Percentiles rank a stretch among this genome's conserved stretches.
Conservation (phyloP, 148 eudicot species). For the Rhododendron ovatum region DNA sequence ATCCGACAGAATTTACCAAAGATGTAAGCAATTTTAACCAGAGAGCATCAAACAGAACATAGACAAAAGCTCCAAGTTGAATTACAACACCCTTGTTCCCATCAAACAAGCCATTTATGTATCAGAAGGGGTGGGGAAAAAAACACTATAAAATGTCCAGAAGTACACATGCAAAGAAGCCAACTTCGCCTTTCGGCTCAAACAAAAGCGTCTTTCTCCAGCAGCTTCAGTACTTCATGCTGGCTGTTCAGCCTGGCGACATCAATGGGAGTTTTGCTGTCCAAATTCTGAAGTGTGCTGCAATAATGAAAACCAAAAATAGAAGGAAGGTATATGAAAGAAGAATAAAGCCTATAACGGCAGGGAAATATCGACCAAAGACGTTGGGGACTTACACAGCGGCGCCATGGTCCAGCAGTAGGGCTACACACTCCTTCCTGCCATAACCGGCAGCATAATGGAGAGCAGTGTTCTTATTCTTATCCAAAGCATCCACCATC, state of each 20-base stretch:
- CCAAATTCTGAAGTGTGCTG: slow-evolving; percentile 93
- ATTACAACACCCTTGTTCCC: slow-evolving; percentile 1
- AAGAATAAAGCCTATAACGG: background rate
- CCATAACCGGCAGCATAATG: slow-evolving; percentile 99
- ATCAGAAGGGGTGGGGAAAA: background rate
- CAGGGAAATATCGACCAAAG: background rate
- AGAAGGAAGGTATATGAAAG: background rate
- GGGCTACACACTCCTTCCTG: slow-evolving; percentile 93
- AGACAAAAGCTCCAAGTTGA: background rate
- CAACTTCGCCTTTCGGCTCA: slow-evolving; percentile 13
- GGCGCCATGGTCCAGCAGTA: slow-evolving; percentile 85
- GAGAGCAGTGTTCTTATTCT: slow-evolving; percentile 98
- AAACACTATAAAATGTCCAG: background rate
- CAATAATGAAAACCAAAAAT: slow-evolving; percentile 6
- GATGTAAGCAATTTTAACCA: background rate
- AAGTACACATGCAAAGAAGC: slow-evolving; percentile 1
- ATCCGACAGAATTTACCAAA: background rate
- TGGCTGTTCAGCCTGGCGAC: slow-evolving; percentile 95
- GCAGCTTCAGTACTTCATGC: slow-evolving; percentile 70
- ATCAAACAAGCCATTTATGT: background rate
- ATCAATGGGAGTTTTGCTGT: slow-evolving; percentile 92
- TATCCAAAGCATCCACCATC: slow-evolving; percentile 88
- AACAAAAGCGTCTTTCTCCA: slow-evolving; percentile 94
- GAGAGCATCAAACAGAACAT: background rate
- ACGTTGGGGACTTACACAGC: slow-evolving; percentile 72